Conservation (phyloP, 2,329 filamentous ascomycete genomes). For the Ceratocystis variospora region DNA sequence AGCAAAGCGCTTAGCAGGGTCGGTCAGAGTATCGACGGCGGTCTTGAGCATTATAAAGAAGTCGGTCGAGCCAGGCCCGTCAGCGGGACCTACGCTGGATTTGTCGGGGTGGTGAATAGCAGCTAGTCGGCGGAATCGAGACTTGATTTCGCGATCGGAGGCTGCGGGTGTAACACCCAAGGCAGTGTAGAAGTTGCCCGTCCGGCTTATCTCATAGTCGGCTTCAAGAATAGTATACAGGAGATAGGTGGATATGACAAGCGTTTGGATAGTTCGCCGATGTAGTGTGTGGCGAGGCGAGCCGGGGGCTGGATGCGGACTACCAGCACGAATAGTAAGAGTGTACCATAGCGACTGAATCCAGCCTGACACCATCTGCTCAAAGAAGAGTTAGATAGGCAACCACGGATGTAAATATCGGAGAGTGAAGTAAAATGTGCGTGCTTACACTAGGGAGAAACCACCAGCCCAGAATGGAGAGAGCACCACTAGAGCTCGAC, state of each 20-base stretch:
- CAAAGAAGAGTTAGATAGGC: slow-evolving; percentile 19
- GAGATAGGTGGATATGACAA: slow-evolving; percentile 73
- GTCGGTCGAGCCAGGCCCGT: slow-evolving; percentile 25
- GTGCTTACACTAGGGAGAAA: slow-evolving; percentile 35
- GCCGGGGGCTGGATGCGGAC: slow-evolving; percentile 60
- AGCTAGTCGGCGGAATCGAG: slow-evolving; percentile 65
- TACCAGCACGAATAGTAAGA: slow-evolving; percentile 77
- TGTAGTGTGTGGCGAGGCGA: slow-evolving; percentile 56
- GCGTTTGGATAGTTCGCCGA: slow-evolving; percentile 67
- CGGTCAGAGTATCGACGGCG: slow-evolving; percentile 68
- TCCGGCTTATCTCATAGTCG: slow-evolving; percentile 60
- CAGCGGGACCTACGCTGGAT: slow-evolving; percentile 25
- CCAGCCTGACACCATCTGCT: slow-evolving; percentile 62
- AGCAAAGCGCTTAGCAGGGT: slow-evolving; percentile 64
- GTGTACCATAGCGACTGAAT: slow-evolving; percentile 73
- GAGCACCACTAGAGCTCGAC: slow-evolving; percentile 27
- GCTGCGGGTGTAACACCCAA: slow-evolving; percentile 57
- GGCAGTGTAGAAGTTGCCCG: slow-evolving; percentile 65
- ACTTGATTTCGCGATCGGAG: slow-evolving; percentile 65
- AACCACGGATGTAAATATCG: not conserved
- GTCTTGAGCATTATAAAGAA: slow-evolving; percentile 72
- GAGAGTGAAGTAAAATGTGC: slow-evolving; percentile 10
- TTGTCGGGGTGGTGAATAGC: slow-evolving; percentile 78
- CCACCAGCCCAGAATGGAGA: slow-evolving; percentile 37
- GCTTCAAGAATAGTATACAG: slow-evolving; percentile 87